phyloP scores from a whole-genome alignment of 1,284 basidiomycete genomes.

The Microbotryum scabiosae region DNA sequence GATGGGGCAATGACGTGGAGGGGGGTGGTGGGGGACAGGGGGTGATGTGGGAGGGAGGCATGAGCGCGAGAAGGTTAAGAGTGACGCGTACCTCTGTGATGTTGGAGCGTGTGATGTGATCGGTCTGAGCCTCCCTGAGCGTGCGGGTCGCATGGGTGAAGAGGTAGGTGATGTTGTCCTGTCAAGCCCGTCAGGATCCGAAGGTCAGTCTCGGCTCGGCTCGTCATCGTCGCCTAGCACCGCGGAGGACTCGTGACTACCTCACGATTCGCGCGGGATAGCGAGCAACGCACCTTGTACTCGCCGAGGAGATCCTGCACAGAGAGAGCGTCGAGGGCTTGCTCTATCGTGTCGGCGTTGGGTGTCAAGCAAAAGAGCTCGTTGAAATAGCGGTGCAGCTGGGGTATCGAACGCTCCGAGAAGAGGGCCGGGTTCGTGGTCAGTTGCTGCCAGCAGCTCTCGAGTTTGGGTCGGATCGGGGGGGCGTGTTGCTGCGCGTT shows the following conservation, averaged over 20 bases:
- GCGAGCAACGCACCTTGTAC: constrained; percentile 9
- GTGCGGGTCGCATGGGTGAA: constrained; percentile 26
- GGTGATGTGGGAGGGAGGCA: not conserved
- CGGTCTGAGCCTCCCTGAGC: constrained; percentile 19
- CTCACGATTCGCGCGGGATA: too few species aligned
- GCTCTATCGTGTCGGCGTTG: not conserved
- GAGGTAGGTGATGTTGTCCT: constrained; percentile 30
- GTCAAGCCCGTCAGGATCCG: not conserved
- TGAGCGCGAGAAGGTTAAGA: too few species aligned
- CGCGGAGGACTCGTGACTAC: too few species aligned
- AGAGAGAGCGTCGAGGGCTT: constrained; percentile 7
- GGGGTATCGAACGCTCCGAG: not conserved
- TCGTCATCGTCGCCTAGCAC: not conserved
- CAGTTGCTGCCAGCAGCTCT: constrained; percentile 11
- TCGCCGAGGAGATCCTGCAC: constrained; percentile 11
- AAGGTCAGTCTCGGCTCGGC: too few species aligned
- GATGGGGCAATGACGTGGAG: not conserved
- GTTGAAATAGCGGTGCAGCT: constrained; percentile 15
- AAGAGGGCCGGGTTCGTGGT: constrained; percentile 10
- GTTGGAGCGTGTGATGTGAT: constrained; percentile 19
- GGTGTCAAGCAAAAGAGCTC: constrained; percentile 32
- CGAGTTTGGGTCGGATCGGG: constrained; percentile 9
- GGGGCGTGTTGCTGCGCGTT: constrained; percentile 5
- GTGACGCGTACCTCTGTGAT: constrained; percentile 22
- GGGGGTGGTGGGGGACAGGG: too few species aligned